Evolutionary conservation across 352 stramenopile species (phyloP).

Genomic region (Pythium angustatum): DNA sequence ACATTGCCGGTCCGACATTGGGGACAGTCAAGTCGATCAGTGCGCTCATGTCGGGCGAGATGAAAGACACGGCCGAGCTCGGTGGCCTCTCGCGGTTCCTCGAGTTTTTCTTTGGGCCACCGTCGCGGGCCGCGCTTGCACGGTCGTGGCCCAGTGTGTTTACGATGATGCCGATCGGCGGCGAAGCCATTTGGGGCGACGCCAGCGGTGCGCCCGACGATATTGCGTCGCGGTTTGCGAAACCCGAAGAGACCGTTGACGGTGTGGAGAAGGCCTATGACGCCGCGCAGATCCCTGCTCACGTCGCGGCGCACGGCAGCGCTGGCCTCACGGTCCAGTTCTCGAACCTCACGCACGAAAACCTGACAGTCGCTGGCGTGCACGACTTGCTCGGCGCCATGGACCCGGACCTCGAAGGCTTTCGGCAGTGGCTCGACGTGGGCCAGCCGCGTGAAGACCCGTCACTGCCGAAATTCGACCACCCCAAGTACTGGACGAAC

Average conservation of each 20-base stretch:
- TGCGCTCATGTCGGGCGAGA: constrained; percentile 93
- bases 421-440: constrained; percentile 48
- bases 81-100: constrained; percentile 86
- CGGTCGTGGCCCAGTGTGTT: constrained; percentile 85
- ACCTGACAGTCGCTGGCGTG: constrained; percentile 54
- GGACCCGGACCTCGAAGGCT: constrained; percentile 49
- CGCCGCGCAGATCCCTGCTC: constrained; percentile 37
- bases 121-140: constrained; percentile 53
- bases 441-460: constrained; percentile 46
- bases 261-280: constrained; percentile 33
- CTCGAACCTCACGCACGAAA: constrained; percentile 46
- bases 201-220: constrained; percentile 60
- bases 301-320: constrained; percentile 48
- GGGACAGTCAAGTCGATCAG: constrained; percentile 92
- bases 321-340: constrained; percentile 62
- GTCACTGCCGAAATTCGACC: constrained; percentile 49
- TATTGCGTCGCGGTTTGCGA: constrained; percentile 53
- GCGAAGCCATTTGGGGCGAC: constrained; percentile 87
- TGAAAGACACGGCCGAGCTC: constrained; percentile 93
- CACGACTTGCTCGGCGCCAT: constrained; percentile 49
- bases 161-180: constrained; percentile 93
- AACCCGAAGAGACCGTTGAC: constrained; percentile 31
- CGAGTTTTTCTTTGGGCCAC: constrained; percentile 71
- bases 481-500: constrained; percentile 86
- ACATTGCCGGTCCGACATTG: constrained; percentile 93